phyloP scores from a whole-genome alignment of 345 rosid genomes.

The Turritis glabra region DNA sequence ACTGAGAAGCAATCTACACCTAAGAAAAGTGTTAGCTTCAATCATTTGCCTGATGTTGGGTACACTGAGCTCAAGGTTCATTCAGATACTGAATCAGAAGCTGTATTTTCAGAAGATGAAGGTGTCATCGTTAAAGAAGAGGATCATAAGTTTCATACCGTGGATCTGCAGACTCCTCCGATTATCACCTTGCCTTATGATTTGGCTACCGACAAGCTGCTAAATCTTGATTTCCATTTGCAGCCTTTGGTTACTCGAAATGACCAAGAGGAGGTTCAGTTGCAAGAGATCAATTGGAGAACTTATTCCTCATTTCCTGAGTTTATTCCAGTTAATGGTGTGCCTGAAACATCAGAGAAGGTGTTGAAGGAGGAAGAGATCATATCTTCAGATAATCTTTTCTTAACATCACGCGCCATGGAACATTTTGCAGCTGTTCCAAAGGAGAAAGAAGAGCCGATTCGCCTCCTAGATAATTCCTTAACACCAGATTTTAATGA shows the following conservation, averaged over 20 bases:
- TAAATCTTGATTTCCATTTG: slow-evolving; percentile 41
- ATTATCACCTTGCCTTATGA: slow-evolving; percentile 40
- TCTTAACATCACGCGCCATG: slow-evolving; percentile 22
- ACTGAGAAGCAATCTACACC: slow-evolving; percentile 31
- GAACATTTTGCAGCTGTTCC: slow-evolving; percentile 11
- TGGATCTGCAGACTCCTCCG: slow-evolving; percentile 44
- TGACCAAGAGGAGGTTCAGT: slow-evolving; percentile 5
- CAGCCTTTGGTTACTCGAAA: slow-evolving; percentile 19
- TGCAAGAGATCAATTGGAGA: slow-evolving; percentile 2
- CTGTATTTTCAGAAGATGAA: slow-evolving; percentile 24
- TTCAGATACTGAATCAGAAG: slow-evolving; percentile 56
- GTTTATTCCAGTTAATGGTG: slow-evolving; percentile 1
- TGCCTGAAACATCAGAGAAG: slow-evolving; percentile 25
- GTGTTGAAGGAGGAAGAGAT: slow-evolving; percentile 32
- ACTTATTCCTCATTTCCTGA: not conserved
- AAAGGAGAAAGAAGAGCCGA: slow-evolving; percentile 6
- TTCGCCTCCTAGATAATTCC: not conserved
- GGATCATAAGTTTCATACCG: slow-evolving; percentile 35
- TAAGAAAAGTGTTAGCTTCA: slow-evolving; percentile 36
- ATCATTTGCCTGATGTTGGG: slow-evolving; percentile 59
- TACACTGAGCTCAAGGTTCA: slow-evolving; percentile 67
- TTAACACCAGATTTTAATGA: not conserved
- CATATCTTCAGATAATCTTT: slow-evolving; percentile 24
- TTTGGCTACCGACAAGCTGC: slow-evolving; percentile 45
- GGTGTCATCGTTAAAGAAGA: not conserved